Evolutionary conservation across 768 basidiomycete genomes (phyloP).

Genomic region (Pholiota molesta): DNA sequence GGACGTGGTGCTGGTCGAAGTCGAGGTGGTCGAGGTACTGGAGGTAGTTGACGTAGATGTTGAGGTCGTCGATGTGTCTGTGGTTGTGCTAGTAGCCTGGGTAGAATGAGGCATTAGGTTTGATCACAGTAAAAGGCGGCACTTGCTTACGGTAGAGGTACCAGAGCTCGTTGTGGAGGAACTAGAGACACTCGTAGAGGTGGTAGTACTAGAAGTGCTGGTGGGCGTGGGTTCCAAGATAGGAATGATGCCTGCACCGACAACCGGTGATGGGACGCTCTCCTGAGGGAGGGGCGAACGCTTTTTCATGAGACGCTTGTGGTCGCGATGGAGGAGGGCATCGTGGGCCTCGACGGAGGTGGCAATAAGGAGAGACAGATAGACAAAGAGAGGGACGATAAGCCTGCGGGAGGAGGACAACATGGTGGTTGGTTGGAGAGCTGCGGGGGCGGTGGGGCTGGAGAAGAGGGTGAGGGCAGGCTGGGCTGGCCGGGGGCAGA

Average conservation of each 20-base stretch:
- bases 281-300: conserved; percentile 42
- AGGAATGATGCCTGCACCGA: conserved; percentile 36
- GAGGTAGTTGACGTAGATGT: neutral
- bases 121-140: neutral
- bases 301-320: conserved; percentile 74
- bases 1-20: conserved; percentile 2
- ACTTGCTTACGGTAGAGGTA: neutral
- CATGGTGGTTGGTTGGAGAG: conserved; percentile 41
- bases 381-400: conserved; percentile 67
- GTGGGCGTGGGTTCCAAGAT: conserved; percentile 14
- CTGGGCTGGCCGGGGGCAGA: conserved; percentile 1
- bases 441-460: conserved; percentile 6
- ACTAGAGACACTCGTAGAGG: neutral
- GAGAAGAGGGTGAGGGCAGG: conserved; percentile 6
- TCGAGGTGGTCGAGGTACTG: neutral
- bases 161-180: neutral
- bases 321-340: conserved; percentile 49
- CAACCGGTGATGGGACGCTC: conserved; percentile 26
- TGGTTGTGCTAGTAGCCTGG: neutral
- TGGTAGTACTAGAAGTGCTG: neutral
- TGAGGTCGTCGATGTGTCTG: neutral
- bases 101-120: neutral
- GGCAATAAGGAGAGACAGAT: conserved; percentile 55
- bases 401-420: conserved; percentile 45
- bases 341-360: conserved; percentile 50